phyloP scores from a whole-genome alignment of 2,329 filamentous ascomycete genomes.

The Fusarium avenaceum region DNA sequence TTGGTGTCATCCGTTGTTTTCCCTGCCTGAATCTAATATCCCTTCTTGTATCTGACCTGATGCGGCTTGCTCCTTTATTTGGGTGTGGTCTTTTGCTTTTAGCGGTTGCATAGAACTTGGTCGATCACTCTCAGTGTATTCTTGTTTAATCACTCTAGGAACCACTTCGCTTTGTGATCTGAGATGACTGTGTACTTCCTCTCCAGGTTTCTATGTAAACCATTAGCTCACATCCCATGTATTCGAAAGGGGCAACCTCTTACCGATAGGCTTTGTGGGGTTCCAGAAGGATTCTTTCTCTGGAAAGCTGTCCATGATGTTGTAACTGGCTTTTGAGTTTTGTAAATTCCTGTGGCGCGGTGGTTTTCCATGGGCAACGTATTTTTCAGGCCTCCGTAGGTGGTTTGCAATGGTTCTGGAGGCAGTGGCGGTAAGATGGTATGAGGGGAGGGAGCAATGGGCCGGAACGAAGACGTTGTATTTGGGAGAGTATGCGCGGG shows the following conservation, averaged over 20 bases:
- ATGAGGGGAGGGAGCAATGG: constrained; percentile 29
- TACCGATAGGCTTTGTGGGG: neutral
- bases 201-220: neutral
- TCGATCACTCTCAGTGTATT: neutral
- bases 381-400: neutral
- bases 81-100: neutral
- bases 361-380: neutral
- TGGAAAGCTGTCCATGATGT: neutral
- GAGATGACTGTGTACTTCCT: constrained; percentile 1
- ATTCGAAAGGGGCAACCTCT: neutral
- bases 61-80: neutral
- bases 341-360: neutral
- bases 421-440: neutral
- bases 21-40: constrained; percentile 11
- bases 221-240: neutral
- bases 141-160: constrained; percentile 3
- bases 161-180: constrained; percentile 16
- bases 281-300: neutral
- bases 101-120: constrained; percentile 19
- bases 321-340: neutral
- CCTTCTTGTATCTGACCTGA: constrained; percentile 11
- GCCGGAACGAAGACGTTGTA: constrained; percentile 7
- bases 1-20: neutral
- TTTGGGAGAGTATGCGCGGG: constrained; percentile 26
- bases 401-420: neutral